Conservation (phyloP, 495 filamentous ascomycete species). For the Friedmanniomyces simplex region DNA sequence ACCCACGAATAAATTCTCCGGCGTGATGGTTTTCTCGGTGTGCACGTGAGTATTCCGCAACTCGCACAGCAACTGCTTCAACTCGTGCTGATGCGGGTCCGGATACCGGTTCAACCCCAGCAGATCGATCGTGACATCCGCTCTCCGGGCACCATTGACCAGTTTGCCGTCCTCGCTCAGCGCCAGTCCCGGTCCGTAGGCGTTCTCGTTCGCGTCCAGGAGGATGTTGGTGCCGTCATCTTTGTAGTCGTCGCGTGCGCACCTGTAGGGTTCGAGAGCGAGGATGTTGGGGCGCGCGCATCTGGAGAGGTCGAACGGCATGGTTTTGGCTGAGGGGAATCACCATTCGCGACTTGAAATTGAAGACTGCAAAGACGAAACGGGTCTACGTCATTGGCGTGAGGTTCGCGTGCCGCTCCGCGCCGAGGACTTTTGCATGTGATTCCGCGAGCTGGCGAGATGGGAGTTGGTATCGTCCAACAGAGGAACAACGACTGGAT, state of each 20-base stretch:
- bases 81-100: conserved; percentile 79
- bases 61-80: conserved; percentile 79
- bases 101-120: conserved; percentile 84
- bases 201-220: conserved; percentile 96
- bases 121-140: conserved; percentile 49
- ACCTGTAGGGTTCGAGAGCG: conserved; percentile 33
- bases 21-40: conserved; percentile 60
- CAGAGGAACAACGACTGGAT: no score
- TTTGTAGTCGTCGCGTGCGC: conserved; percentile 70
- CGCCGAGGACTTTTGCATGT: background rate
- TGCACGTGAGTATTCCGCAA: conserved; percentile 79
- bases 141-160: conserved; percentile 29
- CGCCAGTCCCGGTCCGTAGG: conserved; percentile 68
- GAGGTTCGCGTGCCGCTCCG: background rate
- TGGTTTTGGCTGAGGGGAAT: conserved; percentile 1
- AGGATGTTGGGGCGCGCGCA: conserved; percentile 35
- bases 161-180: conserved; percentile 40
- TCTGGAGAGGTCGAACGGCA: conserved; percentile 25
- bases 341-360: background rate
- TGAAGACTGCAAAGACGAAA: background rate
- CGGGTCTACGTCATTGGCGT: background rate
- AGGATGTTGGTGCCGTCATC: conserved; percentile 95
- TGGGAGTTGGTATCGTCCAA: background rate
- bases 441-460: background rate
- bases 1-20: conserved; percentile 83